Evolutionary conservation across 768 basidiomycete genomes (phyloP), one percentile per base, ranked within the genome.

Genomic region (Suillus bovinus): DNA sequence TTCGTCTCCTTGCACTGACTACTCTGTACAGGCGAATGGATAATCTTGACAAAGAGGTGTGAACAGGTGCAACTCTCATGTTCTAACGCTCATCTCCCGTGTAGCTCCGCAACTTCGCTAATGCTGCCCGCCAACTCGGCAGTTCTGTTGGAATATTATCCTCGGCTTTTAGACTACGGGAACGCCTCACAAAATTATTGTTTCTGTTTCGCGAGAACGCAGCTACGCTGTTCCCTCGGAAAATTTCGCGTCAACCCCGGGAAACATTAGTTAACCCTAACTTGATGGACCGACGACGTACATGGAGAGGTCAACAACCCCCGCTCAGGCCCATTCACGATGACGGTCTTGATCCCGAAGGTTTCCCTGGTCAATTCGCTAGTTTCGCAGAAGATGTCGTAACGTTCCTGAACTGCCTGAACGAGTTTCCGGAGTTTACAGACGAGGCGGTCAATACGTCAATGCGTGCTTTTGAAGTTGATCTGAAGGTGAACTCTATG

Each of bases 131-230:
- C 20, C 84, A 84, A 59, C 71, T 84, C 1, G 83, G 84, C 4
- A 82, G 82, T 60, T 85, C 83, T 0, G 82, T 85, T 39, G 84
- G 84, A 8, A 82, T 84, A 42, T 73, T 84, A 14, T 84, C 82
- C 10, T 85, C 84, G 11, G 80, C 83, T 1, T 83, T 79, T 68
- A 78, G 79, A 61, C 71, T 84, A 27, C 79, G 84, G 5, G 78
- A 84, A 58, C 81, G 84, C 11, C 74, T 85, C 33, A 76, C 80
- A 5, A 82, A 82, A 61, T 78, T 84, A 11, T 68, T 82, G 33
- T 81, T 78, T 62, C 72, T 84, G 31, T 84, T 85, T 67, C 80
- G 81, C 46, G 81, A 83, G 64, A 84, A 84, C 61, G 83, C 84
- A n/a, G 82, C 84, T 27, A 81, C 79, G 44, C 73, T 85, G n/a